Evolutionary conservation across 75 land plant species (phyloP).

Genomic region (Picea glauca): DNA sequence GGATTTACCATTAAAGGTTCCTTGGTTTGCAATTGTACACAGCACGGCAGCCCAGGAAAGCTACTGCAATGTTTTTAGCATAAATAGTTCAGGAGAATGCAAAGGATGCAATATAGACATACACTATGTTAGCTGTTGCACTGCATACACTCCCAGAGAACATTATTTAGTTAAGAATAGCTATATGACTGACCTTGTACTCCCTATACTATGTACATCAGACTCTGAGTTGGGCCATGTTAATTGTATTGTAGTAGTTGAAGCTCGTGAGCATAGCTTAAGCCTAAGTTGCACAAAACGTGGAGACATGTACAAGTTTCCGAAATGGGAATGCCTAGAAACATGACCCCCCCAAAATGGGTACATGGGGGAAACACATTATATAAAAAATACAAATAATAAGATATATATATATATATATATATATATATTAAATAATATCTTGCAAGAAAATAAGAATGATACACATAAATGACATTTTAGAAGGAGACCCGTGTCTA

Average conservation of each 20-base stretch:
- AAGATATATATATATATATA: too few relatives aligned
- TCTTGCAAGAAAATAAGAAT: too few relatives aligned
- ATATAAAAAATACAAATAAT: too few relatives aligned
- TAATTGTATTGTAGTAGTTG: constrained; percentile 53
- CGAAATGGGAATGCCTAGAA: too few relatives aligned
- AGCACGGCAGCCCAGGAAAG: constrained; percentile 88
- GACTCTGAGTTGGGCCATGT: constrained; percentile 37
- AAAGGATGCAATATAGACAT: constrained; percentile 43
- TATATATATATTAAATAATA: too few relatives aligned
- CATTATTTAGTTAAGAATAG: constrained; percentile 26
- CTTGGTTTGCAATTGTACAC: constrained; percentile 56
- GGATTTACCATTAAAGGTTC: constrained; percentile 43
- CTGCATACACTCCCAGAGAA: constrained; percentile 29
- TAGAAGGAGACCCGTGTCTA: too few relatives aligned
- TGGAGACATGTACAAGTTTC: too few relatives aligned
- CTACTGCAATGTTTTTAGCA: constrained; percentile 63
- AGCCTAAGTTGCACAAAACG: too few relatives aligned
- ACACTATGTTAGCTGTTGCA: constrained; percentile 28
- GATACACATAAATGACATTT: too few relatives aligned
- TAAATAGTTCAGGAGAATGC: constrained; percentile 63
- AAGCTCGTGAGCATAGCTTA: constrained; percentile 61
- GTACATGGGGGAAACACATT: too few relatives aligned
- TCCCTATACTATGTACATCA: constrained; percentile 62
- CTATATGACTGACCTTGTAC: constrained; percentile 66
- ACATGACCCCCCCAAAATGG: too few relatives aligned